Conservation (phyloP, 768 basidiomycete species). For the Mycena galopus region DNA sequence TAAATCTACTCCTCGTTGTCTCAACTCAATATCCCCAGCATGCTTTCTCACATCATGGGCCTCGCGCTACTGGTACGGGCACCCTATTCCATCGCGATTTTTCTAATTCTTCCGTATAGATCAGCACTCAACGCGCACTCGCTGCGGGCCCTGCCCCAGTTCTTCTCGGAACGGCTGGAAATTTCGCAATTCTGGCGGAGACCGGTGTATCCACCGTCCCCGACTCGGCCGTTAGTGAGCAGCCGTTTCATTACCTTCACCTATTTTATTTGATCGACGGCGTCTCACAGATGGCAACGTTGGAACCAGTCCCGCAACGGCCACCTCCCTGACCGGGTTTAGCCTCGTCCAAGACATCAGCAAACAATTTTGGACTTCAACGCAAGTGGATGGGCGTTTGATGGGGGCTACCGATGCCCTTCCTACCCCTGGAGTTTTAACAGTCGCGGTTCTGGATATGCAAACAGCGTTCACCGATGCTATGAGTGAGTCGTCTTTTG, state of each 20-base stretch:
- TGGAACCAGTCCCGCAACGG: slow-evolving; percentile 9
- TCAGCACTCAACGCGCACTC: background rate
- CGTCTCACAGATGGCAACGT: slow-evolving; percentile 3
- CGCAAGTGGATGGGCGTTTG: slow-evolving; percentile 11
- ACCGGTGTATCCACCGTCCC: slow-evolving; percentile 11
- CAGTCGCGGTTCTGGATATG: slow-evolving; percentile 4
- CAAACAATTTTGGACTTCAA: slow-evolving; percentile 26
- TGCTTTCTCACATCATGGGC: background rate
- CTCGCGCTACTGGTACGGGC: background rate
- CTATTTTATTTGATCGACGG: background rate
- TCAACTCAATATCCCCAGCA: background rate
- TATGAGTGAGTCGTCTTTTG: background rate
- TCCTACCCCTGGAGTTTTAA: slow-evolving; percentile 11
- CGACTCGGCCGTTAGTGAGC: slow-evolving; percentile 5
- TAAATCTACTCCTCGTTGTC: background rate
- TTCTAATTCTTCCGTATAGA: background rate
- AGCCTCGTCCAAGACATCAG: slow-evolving; percentile 19
- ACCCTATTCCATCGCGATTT: background rate
- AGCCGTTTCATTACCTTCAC: background rate
- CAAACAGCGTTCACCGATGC: slow-evolving; percentile 18
- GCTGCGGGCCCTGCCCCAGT: slow-evolving; percentile 16
- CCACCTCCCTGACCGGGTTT: slow-evolving; percentile 16
- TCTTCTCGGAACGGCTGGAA: background rate
- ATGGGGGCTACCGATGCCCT: slow-evolving; percentile 13
- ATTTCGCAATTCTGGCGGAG: slow-evolving; percentile 7